phyloP scores from a whole-genome alignment of 2,329 filamentous ascomycete genomes.

The Phaeosphaeriaceae sp. region DNA sequence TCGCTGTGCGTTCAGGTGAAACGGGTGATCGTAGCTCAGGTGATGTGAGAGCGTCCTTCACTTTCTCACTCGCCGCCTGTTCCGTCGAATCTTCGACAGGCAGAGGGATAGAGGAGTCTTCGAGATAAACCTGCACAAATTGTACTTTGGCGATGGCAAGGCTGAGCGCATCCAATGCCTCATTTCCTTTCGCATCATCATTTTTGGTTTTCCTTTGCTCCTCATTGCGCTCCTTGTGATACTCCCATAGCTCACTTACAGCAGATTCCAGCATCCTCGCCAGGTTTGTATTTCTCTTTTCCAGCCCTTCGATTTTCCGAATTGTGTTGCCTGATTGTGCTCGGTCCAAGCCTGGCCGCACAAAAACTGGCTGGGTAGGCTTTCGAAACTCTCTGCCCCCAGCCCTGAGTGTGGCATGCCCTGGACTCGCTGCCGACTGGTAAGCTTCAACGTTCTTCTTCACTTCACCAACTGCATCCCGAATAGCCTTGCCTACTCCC shows the following conservation, averaged over 20 bases:
- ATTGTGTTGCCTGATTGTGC: constrained; percentile 29
- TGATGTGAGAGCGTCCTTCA: constrained; percentile 26
- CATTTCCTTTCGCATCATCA: constrained; percentile 32
- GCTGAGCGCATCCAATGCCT: constrained; percentile 51
- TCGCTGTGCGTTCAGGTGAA: constrained; percentile 25
- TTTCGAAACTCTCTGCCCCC: constrained; percentile 45
- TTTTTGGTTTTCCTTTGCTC: constrained; percentile 36
- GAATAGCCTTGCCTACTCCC: constrained; percentile 79
- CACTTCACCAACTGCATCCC: constrained; percentile 82
- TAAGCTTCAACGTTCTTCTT: constrained; percentile 74
- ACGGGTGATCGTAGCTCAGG: constrained; percentile 23
- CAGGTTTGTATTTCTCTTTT: constrained; percentile 70
- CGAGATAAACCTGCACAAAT: constrained; percentile 59
- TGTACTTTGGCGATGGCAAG: constrained; percentile 59
- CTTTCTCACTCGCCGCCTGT: constrained; percentile 30
- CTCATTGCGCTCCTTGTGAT: constrained; percentile 61
- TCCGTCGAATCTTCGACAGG: constrained; percentile 46
- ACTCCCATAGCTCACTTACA: constrained; percentile 66
- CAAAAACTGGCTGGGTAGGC: constrained; percentile 33
- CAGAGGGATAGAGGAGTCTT: constrained; percentile 53
- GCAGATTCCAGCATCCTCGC: constrained; percentile 72
- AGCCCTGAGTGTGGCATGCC: constrained; percentile 40
- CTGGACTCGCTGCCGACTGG: constrained; percentile 51
- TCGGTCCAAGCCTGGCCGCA: constrained; percentile 28
- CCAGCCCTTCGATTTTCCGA: constrained; percentile 54